Evolutionary conservation across 768 basidiomycete genomes (phyloP).

Genomic region (Auricularia sp.): DNA sequence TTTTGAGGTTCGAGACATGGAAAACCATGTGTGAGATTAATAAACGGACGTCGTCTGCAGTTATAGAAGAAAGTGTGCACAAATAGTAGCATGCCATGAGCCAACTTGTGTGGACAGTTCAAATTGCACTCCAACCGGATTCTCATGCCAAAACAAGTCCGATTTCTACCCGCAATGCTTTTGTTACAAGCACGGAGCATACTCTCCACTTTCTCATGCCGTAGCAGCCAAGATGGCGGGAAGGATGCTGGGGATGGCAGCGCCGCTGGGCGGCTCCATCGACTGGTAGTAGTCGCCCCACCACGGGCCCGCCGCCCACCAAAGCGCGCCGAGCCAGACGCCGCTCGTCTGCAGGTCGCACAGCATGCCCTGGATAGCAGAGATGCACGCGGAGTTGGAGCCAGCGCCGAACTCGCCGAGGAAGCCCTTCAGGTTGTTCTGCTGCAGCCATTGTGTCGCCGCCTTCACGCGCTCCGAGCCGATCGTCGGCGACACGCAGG

Average conservation of each 20-base stretch:
- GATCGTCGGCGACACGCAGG: conserved; percentile 51
- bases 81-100: too few relatives aligned
- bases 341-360: background rate
- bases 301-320: background rate
- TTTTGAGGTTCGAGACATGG: too few relatives aligned
- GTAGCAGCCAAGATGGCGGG: conserved; percentile 23
- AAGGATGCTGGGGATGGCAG: conserved; percentile 42
- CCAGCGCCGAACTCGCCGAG: conserved; percentile 54
- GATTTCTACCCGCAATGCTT: too few relatives aligned
- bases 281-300: conserved; percentile 39
- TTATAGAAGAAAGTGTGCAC: too few relatives aligned
- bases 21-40: too few relatives aligned
- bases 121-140: too few relatives aligned
- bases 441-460: conserved; percentile 51
- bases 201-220: background rate
- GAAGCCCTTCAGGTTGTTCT: conserved; percentile 52
- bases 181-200: too few relatives aligned
- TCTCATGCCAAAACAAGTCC: too few relatives aligned
- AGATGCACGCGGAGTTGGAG: conserved; percentile 16
- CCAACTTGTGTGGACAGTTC: too few relatives aligned
- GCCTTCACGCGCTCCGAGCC: conserved; percentile 45
- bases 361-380: conserved; percentile 1
- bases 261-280: conserved; percentile 47
- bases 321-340: background rate
- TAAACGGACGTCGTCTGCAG: too few relatives aligned